A percentile compares a stretch with the other conserved stretches of the same genome.
These are phyloP conservation scores for Malus asiatica DNA, from an alignment of 306 rosid genomes.

Conservation along the genomic window DNA sequence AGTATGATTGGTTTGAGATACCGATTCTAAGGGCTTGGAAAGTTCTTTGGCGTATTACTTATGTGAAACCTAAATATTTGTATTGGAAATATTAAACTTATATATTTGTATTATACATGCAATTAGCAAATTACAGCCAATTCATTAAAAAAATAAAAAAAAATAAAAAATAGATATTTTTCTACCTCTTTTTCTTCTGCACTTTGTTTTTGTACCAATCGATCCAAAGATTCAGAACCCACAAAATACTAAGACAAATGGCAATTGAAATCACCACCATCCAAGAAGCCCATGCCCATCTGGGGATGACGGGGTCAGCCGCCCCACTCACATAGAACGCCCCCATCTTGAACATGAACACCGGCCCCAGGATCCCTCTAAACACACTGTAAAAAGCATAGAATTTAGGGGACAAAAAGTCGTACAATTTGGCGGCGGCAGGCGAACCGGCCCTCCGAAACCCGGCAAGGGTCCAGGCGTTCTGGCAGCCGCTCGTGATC, in stretches of 20 bases:
- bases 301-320: constrained; percentile 24
- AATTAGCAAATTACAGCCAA: background rate
- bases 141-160: background rate
- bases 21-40: no score
- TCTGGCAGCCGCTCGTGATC: constrained; percentile 44
- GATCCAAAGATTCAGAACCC: constrained; percentile 35
- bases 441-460: constrained; percentile 8
- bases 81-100: background rate
- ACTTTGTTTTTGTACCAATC: constrained; percentile 11
- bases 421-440: constrained; percentile 23
- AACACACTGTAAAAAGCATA: constrained; percentile 26
- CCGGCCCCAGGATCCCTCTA: constrained; percentile 38
- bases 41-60: no score
- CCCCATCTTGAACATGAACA: constrained; percentile 30
- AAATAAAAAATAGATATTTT: background rate
- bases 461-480: constrained; percentile 33
- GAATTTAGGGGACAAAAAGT: constrained; percentile 31
- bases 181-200: constrained; percentile 17
- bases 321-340: constrained; percentile 20
- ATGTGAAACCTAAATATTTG: no score
- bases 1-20: background rate
- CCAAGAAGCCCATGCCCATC: constrained; percentile 56
- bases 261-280: constrained; percentile 35
- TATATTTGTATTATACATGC: background rate
- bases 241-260: constrained; percentile 25